Evolutionary conservation across 306 rosid genomes (phyloP), one percentile per base, ranked within the genome.

Genomic region (Oemleria cerasiformis): DNA sequence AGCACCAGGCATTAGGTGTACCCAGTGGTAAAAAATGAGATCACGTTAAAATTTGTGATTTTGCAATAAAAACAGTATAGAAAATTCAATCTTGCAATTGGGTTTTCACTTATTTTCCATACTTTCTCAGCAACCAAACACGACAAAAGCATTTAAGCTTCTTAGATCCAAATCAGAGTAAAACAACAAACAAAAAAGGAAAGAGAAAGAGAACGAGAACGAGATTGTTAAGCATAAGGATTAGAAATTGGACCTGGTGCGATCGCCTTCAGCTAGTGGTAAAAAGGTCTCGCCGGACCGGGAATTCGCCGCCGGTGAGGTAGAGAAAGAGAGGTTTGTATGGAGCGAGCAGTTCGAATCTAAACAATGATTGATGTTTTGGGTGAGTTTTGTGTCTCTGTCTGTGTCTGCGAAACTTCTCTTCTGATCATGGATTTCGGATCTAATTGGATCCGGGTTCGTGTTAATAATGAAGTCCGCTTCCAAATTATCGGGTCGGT

Each of bases 231-330:
- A 12, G 19, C 34, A 56, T 16, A 57, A n/a, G 25, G 66, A 71
- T 71, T n/a, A 43, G 43, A 70, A 16, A 70, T 57, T 4, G 45
- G 3, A 71, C 66, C 66, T 71, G 66, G 17, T 57, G 56, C 30
- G 44, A 43, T 17, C 45, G 56, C 16, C n/a, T 55, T 55, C 42
- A 41, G 30, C 14, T 68, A 2, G 12, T 25, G 9, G 0, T 36
- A 21, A 15, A 69, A 43, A 69, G 73, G 51, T 13, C 48, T 68
- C 39, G 45, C 73, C 64, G 54, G 65, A 41, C 42, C 30, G 54
- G 30, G 23, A 42, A 70, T 15, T 43, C 63, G 55, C 66, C 66
- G 55, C 65, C 66, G 74, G 44, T 70, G 56, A 70, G 74, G 23
- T 15, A 30, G 20, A 19, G 19, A 51, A 15, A 39, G 48, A n/a